A percentile compares a stretch with the other conserved stretches of the same genome.
These are phyloP conservation scores for Rhododendron williamsianum DNA, from an alignment of 148 eudicot genomes.

Conservation along the genomic window DNA sequence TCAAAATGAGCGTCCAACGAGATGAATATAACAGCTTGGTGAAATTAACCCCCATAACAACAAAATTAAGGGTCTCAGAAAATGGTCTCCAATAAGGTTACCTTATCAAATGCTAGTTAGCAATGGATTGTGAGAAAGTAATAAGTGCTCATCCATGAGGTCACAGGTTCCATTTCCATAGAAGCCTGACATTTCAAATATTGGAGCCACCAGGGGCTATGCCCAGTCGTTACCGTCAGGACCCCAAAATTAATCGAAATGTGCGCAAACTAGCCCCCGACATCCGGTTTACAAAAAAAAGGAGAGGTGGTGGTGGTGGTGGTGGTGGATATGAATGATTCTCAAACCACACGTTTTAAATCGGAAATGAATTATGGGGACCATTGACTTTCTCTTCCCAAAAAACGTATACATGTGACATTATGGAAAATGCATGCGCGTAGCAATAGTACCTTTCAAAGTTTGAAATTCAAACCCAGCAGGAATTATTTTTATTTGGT, in stretches of 20 bases:
- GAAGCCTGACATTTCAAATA: too few relatives aligned
- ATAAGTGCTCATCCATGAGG: too few relatives aligned
- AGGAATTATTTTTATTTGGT: neutral
- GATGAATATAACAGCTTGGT: too few relatives aligned
- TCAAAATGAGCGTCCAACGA: too few relatives aligned
- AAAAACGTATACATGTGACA: neutral
- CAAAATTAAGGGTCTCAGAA: too few relatives aligned
- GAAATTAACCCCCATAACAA: too few relatives aligned
- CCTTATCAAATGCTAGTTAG: neutral
- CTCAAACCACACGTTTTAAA: neutral
- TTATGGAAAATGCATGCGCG: neutral
- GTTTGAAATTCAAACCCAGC: neutral
- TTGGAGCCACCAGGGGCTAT: too few relatives aligned
- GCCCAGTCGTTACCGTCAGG: too few relatives aligned
- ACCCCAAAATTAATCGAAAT: accelerated
- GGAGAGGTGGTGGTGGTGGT: too few relatives aligned
- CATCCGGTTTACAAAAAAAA: too few relatives aligned
- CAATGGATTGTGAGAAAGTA: neutral
- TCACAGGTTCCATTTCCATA: too few relatives aligned
- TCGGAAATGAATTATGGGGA: neutral
- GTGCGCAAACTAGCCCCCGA: accelerated
- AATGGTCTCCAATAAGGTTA: too few relatives aligned
- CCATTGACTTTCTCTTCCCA: neutral
- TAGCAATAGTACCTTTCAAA: neutral
- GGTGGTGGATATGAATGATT: neutral